These are phyloP conservation scores for Cutaneotrichosporon sp. DNA, from an alignment of 1,284 basidiomycete genomes.

Conservation along the genomic window DNA sequence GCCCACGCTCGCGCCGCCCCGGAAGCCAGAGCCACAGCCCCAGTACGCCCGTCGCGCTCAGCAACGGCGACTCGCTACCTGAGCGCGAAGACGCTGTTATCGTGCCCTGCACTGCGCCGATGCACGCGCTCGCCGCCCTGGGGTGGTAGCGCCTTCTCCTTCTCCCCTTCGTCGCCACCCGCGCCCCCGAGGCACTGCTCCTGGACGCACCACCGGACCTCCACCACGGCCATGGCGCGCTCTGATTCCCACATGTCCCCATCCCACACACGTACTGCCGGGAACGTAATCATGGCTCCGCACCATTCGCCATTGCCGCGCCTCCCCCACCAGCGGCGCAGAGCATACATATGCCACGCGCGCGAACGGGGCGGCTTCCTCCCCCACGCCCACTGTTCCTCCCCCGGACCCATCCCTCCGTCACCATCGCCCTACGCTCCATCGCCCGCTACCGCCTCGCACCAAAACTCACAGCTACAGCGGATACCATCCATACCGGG, in stretches of 20 bases:
- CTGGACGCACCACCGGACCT: not conserved
- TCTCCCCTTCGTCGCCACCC: not conserved
- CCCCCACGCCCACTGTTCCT: not conserved
- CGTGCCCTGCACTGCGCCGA: too few relatives aligned
- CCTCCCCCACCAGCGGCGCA: not conserved
- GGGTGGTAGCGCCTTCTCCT: not conserved
- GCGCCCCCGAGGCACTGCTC: not conserved
- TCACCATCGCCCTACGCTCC: not conserved
- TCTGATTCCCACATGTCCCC: not conserved
- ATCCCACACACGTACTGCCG: not conserved
- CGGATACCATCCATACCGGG: conserved; percentile 8
- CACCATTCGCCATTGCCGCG: not conserved
- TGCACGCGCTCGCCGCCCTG: not conserved
- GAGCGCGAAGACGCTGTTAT: too few relatives aligned
- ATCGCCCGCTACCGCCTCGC: not conserved
- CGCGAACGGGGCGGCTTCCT: not conserved
- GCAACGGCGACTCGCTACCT: not conserved
- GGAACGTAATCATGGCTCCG: not conserved
- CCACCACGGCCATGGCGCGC: not conserved
- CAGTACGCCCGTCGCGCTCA: not conserved
- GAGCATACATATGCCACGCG: not conserved
- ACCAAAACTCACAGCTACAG: conserved; percentile 7
- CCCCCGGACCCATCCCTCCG: not conserved
- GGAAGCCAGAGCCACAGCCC: not conserved
- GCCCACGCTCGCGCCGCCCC: not conserved